Percentiles rank a stretch among this genome's conserved stretches.
phyloP scores from a whole-genome alignment of 352 stramenopile species.

The Plasmopara viticola region DNA sequence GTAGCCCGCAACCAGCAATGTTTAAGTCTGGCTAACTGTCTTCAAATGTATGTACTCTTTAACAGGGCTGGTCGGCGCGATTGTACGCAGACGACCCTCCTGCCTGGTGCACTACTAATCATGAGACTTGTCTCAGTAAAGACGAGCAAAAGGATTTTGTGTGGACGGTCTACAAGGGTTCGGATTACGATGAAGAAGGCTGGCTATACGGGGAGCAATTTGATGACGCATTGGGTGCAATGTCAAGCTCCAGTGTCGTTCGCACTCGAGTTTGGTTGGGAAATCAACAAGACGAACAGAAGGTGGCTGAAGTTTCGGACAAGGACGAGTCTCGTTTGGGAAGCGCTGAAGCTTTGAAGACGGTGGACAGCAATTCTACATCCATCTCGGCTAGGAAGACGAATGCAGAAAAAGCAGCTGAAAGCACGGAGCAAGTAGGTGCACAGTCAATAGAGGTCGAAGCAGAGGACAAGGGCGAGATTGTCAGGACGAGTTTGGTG shows the following conservation, averaged over 20 bases:
- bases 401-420: conserved; percentile 2
- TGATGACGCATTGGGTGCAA: conserved; percentile 50
- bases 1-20: conserved; percentile 2
- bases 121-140: conserved; percentile 37
- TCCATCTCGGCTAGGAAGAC: conserved; percentile 28
- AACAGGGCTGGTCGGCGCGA: conserved; percentile 66
- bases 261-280: conserved; percentile 81
- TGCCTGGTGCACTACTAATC: conserved; percentile 49
- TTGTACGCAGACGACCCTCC: conserved; percentile 67
- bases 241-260: conserved; percentile 57
- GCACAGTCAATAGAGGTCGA: conserved; percentile 1
- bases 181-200: conserved; percentile 82
- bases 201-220: conserved; percentile 80
- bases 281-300: conserved; percentile 23
- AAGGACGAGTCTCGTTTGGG: background rate
- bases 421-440: conserved; percentile 2
- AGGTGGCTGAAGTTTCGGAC: conserved; percentile 5
- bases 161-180: conserved; percentile 77
- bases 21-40: background rate
- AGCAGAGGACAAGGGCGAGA: conserved; percentile 4
- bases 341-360: conserved; percentile 10
- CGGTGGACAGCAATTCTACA: conserved; percentile 9
- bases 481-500: background rate
- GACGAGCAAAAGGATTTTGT: conserved; percentile 53
- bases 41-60: conserved; percentile 5